phyloP scores from a whole-genome alignment of 116 monocot genomes.

The Dioscorea cayenensis region DNA sequence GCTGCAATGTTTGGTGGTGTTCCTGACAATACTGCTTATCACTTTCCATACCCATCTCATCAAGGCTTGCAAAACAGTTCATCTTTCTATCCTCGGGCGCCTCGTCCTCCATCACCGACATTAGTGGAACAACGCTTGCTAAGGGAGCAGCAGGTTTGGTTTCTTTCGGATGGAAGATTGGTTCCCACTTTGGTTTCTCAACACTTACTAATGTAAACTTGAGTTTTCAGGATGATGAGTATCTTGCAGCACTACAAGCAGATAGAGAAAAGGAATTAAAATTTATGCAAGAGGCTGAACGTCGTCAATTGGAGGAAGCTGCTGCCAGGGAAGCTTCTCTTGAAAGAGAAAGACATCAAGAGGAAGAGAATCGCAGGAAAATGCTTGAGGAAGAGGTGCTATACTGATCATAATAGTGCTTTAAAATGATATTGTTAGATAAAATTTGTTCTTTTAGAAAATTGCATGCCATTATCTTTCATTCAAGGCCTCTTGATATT shows the following conservation, averaged over 20 bases:
- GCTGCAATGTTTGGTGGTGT: conserved; percentile 97
- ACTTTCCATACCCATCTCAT: conserved; percentile 37
- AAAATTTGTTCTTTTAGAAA: neutral
- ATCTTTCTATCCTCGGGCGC: conserved; percentile 26
- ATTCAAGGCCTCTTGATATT: too few species aligned
- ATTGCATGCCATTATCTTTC: neutral
- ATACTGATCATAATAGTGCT: neutral
- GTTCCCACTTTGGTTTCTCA: conserved; percentile 1
- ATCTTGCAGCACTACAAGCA: conserved; percentile 80
- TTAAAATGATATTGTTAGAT: neutral
- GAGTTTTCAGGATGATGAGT: conserved; percentile 82
- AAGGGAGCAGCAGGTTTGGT: conserved; percentile 85
- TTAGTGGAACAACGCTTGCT: conserved; percentile 76
- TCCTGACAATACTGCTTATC: conserved; percentile 58
- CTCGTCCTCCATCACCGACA: conserved; percentile 71
- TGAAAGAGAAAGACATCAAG: conserved; percentile 39
- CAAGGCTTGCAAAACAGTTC: conserved; percentile 7
- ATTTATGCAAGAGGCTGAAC: conserved; percentile 63
- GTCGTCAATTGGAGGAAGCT: conserved; percentile 46
- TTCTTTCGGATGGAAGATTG: neutral
- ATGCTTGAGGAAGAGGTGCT: conserved; percentile 75
- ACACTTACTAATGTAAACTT: neutral
- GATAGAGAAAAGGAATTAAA: conserved; percentile 92
- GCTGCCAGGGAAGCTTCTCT: conserved; percentile 73
- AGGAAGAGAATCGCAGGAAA: conserved; percentile 60